phyloP scores from a whole-genome alignment of 1,284 basidiomycete species.

The Tremellales sp. region DNA sequence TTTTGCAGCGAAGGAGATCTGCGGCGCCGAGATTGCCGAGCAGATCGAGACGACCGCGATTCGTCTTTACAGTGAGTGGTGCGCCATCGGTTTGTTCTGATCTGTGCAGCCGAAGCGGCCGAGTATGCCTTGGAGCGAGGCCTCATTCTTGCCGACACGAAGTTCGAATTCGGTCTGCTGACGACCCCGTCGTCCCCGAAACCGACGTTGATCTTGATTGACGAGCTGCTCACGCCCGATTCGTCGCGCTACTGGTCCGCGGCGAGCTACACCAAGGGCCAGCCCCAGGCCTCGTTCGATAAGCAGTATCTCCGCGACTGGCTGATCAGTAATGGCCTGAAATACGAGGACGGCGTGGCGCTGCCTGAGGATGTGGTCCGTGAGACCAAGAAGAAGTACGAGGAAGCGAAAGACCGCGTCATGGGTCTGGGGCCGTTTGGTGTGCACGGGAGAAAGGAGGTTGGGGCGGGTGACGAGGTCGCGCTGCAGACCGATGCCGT shows the following conservation, averaged over 20 bases:
- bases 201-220: constrained; percentile 76
- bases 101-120: constrained; percentile 58
- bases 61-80: constrained; percentile 45
- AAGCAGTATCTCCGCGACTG: constrained; percentile 96
- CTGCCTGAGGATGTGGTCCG: constrained; percentile 72
- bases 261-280: constrained; percentile 67
- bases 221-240: constrained; percentile 95
- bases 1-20: constrained; percentile 47
- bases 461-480: constrained; percentile 8
- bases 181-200: constrained; percentile 31
- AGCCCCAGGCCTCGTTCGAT: constrained; percentile 84
- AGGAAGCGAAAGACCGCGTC: constrained; percentile 69
- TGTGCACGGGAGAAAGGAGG: constrained; percentile 1
- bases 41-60: constrained; percentile 47
- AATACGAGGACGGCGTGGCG: constrained; percentile 70
- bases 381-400: constrained; percentile 72
- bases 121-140: constrained; percentile 71
- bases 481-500: constrained; percentile 17
- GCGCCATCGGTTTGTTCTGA: background rate
- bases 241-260: constrained; percentile 95
- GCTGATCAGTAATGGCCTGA: constrained; percentile 66
- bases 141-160: constrained; percentile 94
- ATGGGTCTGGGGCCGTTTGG: constrained; percentile 50
- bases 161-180: constrained; percentile 81
- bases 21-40: constrained; percentile 46